A percentile compares a stretch with the other conserved stretches of the same genome.
These are phyloP conservation scores for Boletus speciosus DNA, from an alignment of 768 basidiomycete species.

Conservation along the genomic window DNA sequence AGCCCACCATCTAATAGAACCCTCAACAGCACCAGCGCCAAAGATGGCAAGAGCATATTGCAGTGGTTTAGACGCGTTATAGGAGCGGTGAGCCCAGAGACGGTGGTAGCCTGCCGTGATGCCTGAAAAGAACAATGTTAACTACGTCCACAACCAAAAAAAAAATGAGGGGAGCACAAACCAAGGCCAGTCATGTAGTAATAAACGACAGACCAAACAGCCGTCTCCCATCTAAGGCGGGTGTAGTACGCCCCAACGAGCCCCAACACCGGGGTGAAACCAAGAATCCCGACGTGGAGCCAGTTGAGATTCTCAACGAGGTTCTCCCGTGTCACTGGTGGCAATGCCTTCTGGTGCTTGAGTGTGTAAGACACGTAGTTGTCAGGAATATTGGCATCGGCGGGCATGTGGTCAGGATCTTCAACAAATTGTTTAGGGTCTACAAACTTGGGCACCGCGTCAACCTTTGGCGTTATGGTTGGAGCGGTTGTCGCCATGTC, in stretches of 20 bases:
- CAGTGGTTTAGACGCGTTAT: conserved; percentile 84
- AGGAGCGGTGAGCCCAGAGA: conserved; percentile 94
- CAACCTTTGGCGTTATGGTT: conserved; percentile 6
- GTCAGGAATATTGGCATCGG: conserved; percentile 66
- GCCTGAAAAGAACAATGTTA: conserved; percentile 41
- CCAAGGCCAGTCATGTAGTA: conserved; percentile 84
- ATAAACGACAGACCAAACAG: conserved; percentile 61
- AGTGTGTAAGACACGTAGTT: conserved; percentile 81
- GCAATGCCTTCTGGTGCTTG: conserved; percentile 61
- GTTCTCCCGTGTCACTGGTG: conserved; percentile 63
- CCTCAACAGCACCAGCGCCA: conserved; percentile 92
- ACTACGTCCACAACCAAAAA: conserved; percentile 22
- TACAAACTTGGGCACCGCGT: not conserved
- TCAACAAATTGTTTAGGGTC: conserved; percentile 16
- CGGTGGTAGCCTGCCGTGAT: conserved; percentile 96
- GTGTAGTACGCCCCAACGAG: conserved; percentile 69
- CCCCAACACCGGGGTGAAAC: conserved; percentile 69
- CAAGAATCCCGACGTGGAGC: conserved; percentile 71
- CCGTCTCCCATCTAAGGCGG: conserved; percentile 68
- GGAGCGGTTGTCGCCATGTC: conserved; percentile 13
- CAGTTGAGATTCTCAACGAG: conserved; percentile 65
- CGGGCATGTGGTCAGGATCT: conserved; percentile 33
- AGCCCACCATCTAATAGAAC: conserved; percentile 99
- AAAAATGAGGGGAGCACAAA: conserved; percentile 43
- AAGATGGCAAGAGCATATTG: conserved; percentile 81